Conservation (phyloP, 2,329 filamentous ascomycete genomes). For the Neodidymelliopsis sp. region DNA sequence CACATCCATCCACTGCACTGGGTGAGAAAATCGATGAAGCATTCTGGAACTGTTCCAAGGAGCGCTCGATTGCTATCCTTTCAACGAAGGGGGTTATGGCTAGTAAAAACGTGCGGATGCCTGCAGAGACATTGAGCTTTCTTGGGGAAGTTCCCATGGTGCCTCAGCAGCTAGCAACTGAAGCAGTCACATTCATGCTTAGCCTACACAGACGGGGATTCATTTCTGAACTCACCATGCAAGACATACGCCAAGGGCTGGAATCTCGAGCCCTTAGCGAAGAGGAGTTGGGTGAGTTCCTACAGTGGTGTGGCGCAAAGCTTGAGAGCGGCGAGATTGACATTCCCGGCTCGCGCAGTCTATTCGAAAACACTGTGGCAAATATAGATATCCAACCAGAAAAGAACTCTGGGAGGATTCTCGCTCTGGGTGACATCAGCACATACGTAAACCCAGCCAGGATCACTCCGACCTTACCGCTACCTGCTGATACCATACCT, state of each 20-base stretch:
- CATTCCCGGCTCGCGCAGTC: conserved; percentile 66
- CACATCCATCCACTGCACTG: conserved; percentile 84
- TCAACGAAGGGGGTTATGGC: conserved; percentile 87
- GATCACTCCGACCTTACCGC: conserved; percentile 81
- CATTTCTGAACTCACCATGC: conserved; percentile 84
- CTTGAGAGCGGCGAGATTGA: conserved; percentile 77
- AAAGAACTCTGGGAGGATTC: conserved; percentile 69
- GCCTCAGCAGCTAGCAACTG: conserved; percentile 75
- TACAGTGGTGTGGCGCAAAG: conserved; percentile 82
- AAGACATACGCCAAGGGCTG: conserved; percentile 84
- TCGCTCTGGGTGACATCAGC: conserved; percentile 77
- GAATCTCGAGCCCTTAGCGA: conserved; percentile 82
- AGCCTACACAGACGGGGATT: conserved; percentile 85
- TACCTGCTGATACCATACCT: conserved; percentile 83
- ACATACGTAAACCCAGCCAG: conserved; percentile 78
- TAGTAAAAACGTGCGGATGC: conserved; percentile 83
- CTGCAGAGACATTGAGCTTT: conserved; percentile 74
- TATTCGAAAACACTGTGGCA: conserved; percentile 83
- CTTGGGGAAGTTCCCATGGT: conserved; percentile 88
- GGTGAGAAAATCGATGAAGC: conserved; percentile 90
- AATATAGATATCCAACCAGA: conserved; percentile 63
- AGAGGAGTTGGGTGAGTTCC: conserved; percentile 79
- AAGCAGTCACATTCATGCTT: conserved; percentile 74
- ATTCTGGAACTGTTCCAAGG: conserved; percentile 91
- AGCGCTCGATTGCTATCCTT: conserved; percentile 79